Base-by-base conservation (phyloP, 441 rosid genomes). In the Gossypium gossypioides region DNA sequence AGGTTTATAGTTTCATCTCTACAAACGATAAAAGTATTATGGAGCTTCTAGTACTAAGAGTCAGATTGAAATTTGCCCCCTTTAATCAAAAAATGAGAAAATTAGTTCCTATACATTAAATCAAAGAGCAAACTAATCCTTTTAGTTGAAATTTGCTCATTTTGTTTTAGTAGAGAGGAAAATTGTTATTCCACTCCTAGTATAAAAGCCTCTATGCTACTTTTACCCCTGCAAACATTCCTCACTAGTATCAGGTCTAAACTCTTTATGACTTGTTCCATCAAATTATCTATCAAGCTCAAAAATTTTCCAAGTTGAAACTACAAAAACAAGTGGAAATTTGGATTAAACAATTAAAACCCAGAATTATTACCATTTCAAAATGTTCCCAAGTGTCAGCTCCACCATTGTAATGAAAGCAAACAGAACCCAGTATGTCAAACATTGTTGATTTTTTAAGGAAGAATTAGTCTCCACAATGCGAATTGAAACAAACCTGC, bases 351-450 rank as follows among this genome's bases (percentile, higher is more conserved):
- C 58, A 44, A 19, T 46, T 8, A 48, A 42, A 65, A 32, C 66
- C 54, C 40, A 57, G 16, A 65, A 13, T 13, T 46, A 6, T 51
- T 77, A 77, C 79, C 77, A 69, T 4, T 63, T 69, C 40, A 73
- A 59, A 62, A 72, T n/a, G 46, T 69, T 21, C 16, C 66, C 60
- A 50, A 82, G 69, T 18, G 73, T 69, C 65, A 69, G 34, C 74
- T 79, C 82, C 72, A 82, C 21, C 16, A 72, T 21, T 50, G 72
- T 56, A 18, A 71, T 56, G 68, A 73, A 40, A 25, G 79, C 74
- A 79, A 77, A 79, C 57, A 82, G 44, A 61, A 79, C 79, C 85
- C 85, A 82, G 50, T 73, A 82, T 37, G 76, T 22, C 37, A 82
- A 73, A 63, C 85, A 82, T 79, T 79, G 81, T 71, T 75, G 78